Base-by-base conservation (phyloP, 805 yeast species). In the Ogataea ramenticola region DNA sequence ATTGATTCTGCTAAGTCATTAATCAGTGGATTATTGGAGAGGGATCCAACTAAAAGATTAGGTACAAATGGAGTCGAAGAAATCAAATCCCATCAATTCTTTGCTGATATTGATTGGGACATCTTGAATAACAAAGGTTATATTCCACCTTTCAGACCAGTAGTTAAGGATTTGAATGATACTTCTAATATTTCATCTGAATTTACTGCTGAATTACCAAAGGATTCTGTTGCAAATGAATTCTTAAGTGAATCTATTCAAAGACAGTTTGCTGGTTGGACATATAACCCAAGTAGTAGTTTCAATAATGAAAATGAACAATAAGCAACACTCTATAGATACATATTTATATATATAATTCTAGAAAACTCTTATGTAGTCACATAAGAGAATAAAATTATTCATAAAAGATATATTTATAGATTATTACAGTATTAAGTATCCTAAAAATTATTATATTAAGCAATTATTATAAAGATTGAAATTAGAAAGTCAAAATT, bases 261-360 rank as follows among this genome's bases (percentile, higher is more conserved):
- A 65, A 80, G 85, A 60, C 98, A 93, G 66, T 93, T 93, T 71
- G 98, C 96, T 39, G 98, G 99, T 7, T 93, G 99, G 99, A 91
- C 98, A 2, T 91, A 90, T 64, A 86, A 82, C 12, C 37, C 37
- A 17, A 17, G 37, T n/a, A 34, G 24, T 34, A 34, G 37, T 34
- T 34, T 34, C n/a, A 17, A 32, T 11, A 32, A 11, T 32, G n/a
- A 29, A 29, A 29, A 29, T 9, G n/a, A 29, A 29, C 12, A 24
- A 10, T 24, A 24, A 24, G 10, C 10, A 7, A 24, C 6, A 24
- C 27, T 24, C 27, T 6, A 24, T 24, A 24, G 27, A 24, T 24
- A 10, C 27, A 24, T 24, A 24, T 24, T 24, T 24, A 24, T 24
- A n/a, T n/a, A n/a, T n/a, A n/a, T n/a, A n/a, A n/a, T n/a, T n/a